Base-by-base conservation (phyloP, 345 rosid species). In the Arabis alpina region DNA sequence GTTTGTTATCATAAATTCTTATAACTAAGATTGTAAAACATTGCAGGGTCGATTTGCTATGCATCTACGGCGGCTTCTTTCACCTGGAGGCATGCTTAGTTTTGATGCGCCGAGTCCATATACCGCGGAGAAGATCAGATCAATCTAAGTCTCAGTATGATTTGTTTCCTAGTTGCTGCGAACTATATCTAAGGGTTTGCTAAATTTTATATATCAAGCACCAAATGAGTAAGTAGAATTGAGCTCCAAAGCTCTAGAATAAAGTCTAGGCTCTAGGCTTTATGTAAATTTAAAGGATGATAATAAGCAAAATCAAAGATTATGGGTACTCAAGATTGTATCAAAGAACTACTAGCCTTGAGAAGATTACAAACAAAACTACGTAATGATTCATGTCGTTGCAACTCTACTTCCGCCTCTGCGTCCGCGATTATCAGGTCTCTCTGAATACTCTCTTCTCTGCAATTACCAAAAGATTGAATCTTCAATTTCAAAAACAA, bases 31-130 rank as follows among this genome's bases (percentile, higher is more conserved):
- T n/a, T 61, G 4, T 11, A 14, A 50, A 45, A 34, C 48, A n/a
- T 50, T 70, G 15, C 88, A 87, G 97, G 91, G 89, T 64, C 82
- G 91, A 27, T 78, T 87, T 77, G 75, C 34, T 48, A 75, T 85
- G 6, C 75, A 86, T 54, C 74, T 88, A 23, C 75, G 55, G 52
- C 84, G 96, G 63, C 89, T 88, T 55, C 86, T 81, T 74, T 85
- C 93, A 39, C 80, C 83, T 3, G 75, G 72, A 14, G 82, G 94
- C 65, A 55, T 86, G 27, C 80, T 90, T 51, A 80, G 71, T 73
- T 55, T 85, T 0, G 80, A 82, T 72, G 83, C 54, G 53, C 8
- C 45, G 49, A 79, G 74, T 69, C 80, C 47, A 12, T 19, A 44
- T n/a, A 54, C 69, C 36, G 24, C 47, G 34, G 68, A 81, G 73